Base-by-base conservation (phyloP, 2,329 filamentous ascomycete species). In the Pseudogymnoascus sp. region DNA sequence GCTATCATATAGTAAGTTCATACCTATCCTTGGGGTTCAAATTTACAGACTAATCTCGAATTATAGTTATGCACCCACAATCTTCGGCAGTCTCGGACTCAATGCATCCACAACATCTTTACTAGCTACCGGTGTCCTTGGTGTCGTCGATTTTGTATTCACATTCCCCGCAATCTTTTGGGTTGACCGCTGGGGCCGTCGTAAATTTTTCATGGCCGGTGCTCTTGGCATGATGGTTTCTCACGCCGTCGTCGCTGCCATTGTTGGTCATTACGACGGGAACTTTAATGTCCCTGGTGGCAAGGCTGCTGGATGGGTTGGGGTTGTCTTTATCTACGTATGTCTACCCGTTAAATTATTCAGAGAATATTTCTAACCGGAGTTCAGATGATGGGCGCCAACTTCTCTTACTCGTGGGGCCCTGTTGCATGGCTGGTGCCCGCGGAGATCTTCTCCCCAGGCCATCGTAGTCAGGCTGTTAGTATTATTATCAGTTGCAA, bases 171-270 rank as follows among this genome's bases (percentile, higher is more conserved):
- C 85, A 0, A 84, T 89, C 2, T 75, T 88, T 6, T 88, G 80
- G 71, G 81, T 88, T 63, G 86, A 89, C 70, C 80, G 82, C 31
- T 75, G 84, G 8, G 86, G 86, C 3, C 80, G 86, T 9, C 85
- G 84, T 68, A 82, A 84, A 0, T 78, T 87, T 0, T 77, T 88
- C 1, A 79, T 82, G 3, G 75, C 84, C 23, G 87, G 88, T 16
- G 86, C 86, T 1, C 76, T 89, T 23, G 87, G 86, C 14, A 91
- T 91, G 68, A 42, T 34, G 21, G 16, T 28, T 16, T 46, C 34
- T 69, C 88, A 90, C 70, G 82, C 89, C 68, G 86, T 90, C 69
- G 86, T 90, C 63, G 87, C 87, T 1, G 79, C 84, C 43, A 87
- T 90, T 63, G 80, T 80, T 37, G 82, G 78, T 7, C 76, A 75